These are phyloP conservation scores for Elsinoe necatrix DNA, from an alignment of 2,329 filamentous ascomycete species.

Conservation along the genomic window DNA sequence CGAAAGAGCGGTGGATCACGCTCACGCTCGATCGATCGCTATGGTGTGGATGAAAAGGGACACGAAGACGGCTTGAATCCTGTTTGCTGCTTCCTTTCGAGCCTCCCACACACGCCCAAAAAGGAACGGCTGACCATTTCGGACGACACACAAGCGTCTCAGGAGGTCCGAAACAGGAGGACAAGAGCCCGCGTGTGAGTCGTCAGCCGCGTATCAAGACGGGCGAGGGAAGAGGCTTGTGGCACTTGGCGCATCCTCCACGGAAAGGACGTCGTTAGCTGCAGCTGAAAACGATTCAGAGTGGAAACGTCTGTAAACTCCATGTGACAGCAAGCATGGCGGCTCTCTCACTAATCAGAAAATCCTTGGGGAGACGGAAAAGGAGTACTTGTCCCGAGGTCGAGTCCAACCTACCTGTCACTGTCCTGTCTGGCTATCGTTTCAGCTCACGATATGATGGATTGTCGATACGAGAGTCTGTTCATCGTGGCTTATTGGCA, in stretches of 20 bases:
- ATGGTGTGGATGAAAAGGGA: background rate
- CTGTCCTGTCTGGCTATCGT: conserved; percentile 11
- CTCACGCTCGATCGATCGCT: background rate
- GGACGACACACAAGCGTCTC: background rate
- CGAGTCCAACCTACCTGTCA: conserved; percentile 9
- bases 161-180: conserved; percentile 14
- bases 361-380: background rate
- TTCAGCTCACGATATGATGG: conserved; percentile 7
- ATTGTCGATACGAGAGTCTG: conserved; percentile 7
- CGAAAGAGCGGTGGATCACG: background rate
- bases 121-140: conserved; percentile 1
- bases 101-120: background rate
- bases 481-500: background rate
- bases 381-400: background rate
- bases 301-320: conserved; percentile 6
- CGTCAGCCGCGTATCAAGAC: background rate
- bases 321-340: conserved; percentile 6
- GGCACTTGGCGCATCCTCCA: conserved; percentile 4
- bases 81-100: background rate
- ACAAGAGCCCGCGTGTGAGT: background rate
- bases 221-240: background rate
- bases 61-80: background rate
- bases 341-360: background rate
- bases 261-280: background rate
- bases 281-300: conserved; percentile 3